Evolutionary conservation across 352 stramenopile genomes (phyloP).

Genomic region (Pythium biforme): DNA sequence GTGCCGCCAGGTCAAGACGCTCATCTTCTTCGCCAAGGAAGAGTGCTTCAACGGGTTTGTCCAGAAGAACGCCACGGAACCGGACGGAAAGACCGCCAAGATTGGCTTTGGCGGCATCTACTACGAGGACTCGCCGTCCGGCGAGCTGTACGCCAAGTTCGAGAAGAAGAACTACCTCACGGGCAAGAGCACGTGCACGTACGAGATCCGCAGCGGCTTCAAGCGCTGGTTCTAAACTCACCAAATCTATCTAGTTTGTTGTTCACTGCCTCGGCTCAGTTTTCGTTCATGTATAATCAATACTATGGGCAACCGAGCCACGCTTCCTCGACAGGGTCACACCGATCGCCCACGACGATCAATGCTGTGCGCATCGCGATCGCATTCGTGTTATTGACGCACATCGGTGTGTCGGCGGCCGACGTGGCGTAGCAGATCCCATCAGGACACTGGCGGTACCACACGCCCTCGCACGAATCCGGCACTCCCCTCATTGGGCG

Average conservation of each 20-base stretch:
- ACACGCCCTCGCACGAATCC: constrained; percentile 22
- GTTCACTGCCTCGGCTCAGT: background rate
- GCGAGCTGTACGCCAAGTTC: constrained; percentile 60
- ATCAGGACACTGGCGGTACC: constrained; percentile 28
- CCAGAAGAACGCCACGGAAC: constrained; percentile 32
- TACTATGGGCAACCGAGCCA: constrained; percentile 30
- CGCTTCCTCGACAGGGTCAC: constrained; percentile 23
- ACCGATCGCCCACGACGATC: constrained; percentile 15
- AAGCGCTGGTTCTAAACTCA: constrained; percentile 49
- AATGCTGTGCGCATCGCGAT: constrained; percentile 17
- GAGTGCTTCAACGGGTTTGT: constrained; percentile 52
- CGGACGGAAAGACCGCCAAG: constrained; percentile 34
- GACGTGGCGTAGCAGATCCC: constrained; percentile 21
- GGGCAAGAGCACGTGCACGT: constrained; percentile 40
- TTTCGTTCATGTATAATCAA: too few species aligned
- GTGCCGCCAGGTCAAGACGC: constrained; percentile 33
- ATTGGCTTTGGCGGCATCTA: constrained; percentile 60
- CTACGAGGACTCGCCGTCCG: constrained; percentile 47
- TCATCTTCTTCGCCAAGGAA: constrained; percentile 40
- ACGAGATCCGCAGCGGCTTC: constrained; percentile 35
- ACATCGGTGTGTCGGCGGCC: background rate
- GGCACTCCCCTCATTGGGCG: too few species aligned
- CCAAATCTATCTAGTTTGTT: background rate
- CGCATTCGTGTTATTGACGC: background rate
- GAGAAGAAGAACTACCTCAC: constrained; percentile 57